Conservation (phyloP, 495 filamentous ascomycete species). For the Aspergillus ellipticus region DNA sequence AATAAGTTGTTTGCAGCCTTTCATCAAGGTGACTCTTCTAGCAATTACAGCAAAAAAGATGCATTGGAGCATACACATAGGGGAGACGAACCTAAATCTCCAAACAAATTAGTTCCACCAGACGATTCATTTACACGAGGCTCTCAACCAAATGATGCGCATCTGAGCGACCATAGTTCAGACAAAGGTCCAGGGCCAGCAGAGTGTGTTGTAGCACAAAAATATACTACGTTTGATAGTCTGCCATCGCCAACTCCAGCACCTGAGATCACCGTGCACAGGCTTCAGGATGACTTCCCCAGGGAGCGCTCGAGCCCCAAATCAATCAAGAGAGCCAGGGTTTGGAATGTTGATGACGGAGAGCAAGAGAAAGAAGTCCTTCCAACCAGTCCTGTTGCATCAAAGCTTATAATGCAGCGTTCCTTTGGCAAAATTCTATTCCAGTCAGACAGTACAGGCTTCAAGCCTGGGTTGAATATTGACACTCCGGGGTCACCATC, state of each 20-base stretch:
- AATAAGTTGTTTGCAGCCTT: slow-evolving; percentile 29
- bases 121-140: background rate
- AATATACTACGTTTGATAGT: background rate
- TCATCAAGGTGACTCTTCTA: slow-evolving; percentile 1
- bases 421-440: background rate
- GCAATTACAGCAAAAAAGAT: background rate
- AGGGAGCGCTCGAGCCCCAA: background rate
- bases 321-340: background rate
- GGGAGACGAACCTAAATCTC: background rate
- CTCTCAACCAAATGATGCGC: background rate
- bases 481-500: background rate
- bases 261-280: background rate
- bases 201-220: too few species aligned
- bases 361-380: background rate
- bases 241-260: background rate
- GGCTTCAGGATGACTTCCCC: background rate
- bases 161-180: too few species aligned
- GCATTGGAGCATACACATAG: background rate
- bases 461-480: background rate
- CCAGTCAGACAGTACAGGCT: background rate
- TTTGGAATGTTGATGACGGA: background rate
- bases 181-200: background rate
- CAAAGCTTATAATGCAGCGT: background rate
- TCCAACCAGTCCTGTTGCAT: background rate
- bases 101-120: background rate